phyloP scores from a whole-genome alignment of 768 basidiomycete genomes.

The Termitomyces sp. region DNA sequence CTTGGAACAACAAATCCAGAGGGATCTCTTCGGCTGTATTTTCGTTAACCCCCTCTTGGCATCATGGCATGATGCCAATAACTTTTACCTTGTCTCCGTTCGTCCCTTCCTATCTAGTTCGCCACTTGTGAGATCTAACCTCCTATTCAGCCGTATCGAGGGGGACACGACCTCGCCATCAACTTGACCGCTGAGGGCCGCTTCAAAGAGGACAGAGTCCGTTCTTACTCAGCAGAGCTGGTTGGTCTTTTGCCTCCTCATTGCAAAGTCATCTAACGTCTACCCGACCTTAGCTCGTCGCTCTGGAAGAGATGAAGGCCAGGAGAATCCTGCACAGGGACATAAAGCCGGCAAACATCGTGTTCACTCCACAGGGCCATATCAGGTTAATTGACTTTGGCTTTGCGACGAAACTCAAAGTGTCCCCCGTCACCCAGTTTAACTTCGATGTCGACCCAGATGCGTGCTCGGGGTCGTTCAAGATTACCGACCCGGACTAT shows the following conservation, averaged over 20 bases:
- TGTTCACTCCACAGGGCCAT: slow-evolving; percentile 4
- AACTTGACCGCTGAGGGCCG: not conserved
- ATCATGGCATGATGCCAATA: slow-evolving; percentile 6
- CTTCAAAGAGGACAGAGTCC: not conserved
- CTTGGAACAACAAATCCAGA: not conserved
- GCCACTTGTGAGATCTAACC: not conserved
- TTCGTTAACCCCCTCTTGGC: slow-evolving; percentile 4
- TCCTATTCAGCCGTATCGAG: slow-evolving; percentile 1
- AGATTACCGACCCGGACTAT: not conserved
- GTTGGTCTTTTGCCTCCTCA: slow-evolving; percentile 1
- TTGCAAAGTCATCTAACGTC: not conserved
- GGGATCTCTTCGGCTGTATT: not conserved
- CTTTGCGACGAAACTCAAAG: slow-evolving; percentile 3
- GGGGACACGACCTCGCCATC: slow-evolving; percentile 1
- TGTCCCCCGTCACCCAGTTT: not conserved
- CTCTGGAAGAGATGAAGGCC: slow-evolving; percentile 3
- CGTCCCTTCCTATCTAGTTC: not conserved
- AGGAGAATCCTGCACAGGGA: slow-evolving; percentile 6
- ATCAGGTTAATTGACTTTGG: slow-evolving; percentile 9
- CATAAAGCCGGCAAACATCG: slow-evolving; percentile 11
- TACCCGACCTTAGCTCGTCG: slow-evolving; percentile 36
- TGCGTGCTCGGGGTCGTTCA: slow-evolving; percentile 2
- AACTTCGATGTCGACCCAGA: not conserved
- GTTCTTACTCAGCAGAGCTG: slow-evolving; percentile 5
- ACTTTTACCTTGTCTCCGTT: slow-evolving; percentile 12